Conservation (phyloP, 2,329 filamentous ascomycete genomes). For the Mycosphaerella sp. region DNA sequence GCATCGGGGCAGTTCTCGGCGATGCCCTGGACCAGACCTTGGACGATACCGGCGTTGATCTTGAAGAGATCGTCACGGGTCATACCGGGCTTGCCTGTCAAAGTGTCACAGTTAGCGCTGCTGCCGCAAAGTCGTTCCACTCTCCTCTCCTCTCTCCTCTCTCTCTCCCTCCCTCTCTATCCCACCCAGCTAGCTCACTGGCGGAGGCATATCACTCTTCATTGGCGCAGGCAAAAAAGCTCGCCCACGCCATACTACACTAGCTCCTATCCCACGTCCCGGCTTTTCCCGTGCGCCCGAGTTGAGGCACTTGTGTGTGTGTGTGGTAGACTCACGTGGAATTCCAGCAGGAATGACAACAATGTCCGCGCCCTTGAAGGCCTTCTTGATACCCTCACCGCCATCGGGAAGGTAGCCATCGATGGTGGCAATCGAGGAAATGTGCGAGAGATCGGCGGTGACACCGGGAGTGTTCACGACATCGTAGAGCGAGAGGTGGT, state of each 20-base stretch:
- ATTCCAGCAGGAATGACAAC: conserved; percentile 97
- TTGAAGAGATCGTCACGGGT: conserved; percentile 99
- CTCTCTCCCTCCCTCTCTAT: background rate
- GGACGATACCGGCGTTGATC: conserved; percentile 98
- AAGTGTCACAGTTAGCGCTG: conserved; percentile 5
- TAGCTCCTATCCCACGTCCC: conserved; percentile 11
- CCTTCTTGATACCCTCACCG: conserved; percentile 67
- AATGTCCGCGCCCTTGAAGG: conserved; percentile 88
- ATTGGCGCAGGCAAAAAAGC: background rate
- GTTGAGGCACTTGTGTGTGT: conserved; percentile 1
- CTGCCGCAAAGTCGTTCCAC: background rate
- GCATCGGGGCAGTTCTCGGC: conserved; percentile 88
- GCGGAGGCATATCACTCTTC: background rate
- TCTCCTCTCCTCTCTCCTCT: background rate
- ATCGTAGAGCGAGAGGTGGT: conserved; percentile 97
- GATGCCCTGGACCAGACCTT: conserved; percentile 81
- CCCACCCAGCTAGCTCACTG: background rate
- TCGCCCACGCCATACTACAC: conserved; percentile 8
- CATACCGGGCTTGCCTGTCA: conserved; percentile 93
- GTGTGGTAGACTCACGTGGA: conserved; percentile 57
- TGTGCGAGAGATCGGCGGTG: conserved; percentile 92
- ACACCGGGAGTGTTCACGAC: conserved; percentile 98
- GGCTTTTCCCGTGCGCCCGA: conserved; percentile 11
- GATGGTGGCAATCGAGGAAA: conserved; percentile 82
- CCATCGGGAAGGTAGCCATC: conserved; percentile 82